phyloP scores from a whole-genome alignment of 495 filamentous ascomycete genomes.

The Penicillium bovifimosum region DNA sequence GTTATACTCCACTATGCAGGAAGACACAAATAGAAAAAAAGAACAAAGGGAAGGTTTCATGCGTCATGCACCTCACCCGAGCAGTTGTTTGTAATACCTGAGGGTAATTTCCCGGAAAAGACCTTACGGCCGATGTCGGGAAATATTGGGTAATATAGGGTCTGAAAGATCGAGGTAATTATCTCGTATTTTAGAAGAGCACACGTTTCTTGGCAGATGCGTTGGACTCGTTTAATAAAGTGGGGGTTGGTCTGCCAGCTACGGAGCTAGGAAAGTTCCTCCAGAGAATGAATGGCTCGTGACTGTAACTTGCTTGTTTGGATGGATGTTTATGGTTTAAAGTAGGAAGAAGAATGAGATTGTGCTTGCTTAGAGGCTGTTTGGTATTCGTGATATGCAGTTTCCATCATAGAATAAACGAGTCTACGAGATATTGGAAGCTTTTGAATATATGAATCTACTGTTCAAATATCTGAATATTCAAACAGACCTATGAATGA shows the following conservation, averaged over 20 bases:
- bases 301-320: background rate
- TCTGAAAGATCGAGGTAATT: background rate
- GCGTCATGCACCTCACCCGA: background rate
- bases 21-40: background rate
- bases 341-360: background rate
- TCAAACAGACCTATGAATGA: too few species aligned
- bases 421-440: too few species aligned
- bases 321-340: background rate
- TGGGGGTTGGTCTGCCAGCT: constrained; percentile 3
- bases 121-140: constrained; percentile 18
- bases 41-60: background rate
- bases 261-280: constrained; percentile 5
- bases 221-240: constrained; percentile 5
- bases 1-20: background rate
- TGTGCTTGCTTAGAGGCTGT: background rate
- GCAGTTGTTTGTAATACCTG: background rate
- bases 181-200: background rate
- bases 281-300: background rate
- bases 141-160: background rate
- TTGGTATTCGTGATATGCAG: too few species aligned
- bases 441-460: too few species aligned
- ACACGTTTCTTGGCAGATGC: constrained; percentile 5
- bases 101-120: background rate
- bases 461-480: too few species aligned
- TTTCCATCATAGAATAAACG: too few species aligned